These are phyloP conservation scores for Exophiala viscosa DNA, from an alignment of 2,329 filamentous ascomycete species.

Conservation along the genomic window DNA sequence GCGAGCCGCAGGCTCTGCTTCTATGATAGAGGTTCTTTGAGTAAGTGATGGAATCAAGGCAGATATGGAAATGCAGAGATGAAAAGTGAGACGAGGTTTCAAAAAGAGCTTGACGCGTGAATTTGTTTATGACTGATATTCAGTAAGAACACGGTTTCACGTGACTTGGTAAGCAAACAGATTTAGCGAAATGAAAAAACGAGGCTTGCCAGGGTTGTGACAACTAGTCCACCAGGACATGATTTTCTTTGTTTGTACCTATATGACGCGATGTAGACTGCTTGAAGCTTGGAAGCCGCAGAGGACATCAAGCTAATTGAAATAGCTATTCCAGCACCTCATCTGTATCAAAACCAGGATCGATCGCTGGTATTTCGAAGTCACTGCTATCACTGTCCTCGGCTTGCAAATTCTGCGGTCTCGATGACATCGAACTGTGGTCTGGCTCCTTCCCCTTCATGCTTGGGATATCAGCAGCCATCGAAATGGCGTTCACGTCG, in stretches of 20 bases:
- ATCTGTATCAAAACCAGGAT: slow-evolving; percentile 46
- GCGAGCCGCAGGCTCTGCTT: not conserved
- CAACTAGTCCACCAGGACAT: not conserved
- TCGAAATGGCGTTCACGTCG: not conserved
- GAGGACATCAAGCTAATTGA: slow-evolving; percentile 19
- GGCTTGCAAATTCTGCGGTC: not conserved
- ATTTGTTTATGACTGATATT: not conserved
- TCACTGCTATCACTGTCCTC: slow-evolving; percentile 41
- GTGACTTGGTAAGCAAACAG: not conserved
- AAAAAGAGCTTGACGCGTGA: slow-evolving; percentile 1
- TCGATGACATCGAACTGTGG: not conserved
- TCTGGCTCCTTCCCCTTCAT: not conserved
- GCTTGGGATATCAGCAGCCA: slow-evolving; percentile 3
- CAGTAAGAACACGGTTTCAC: not conserved
- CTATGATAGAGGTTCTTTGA: not conserved
- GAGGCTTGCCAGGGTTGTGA: not conserved
- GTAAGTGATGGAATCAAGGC: not conserved
- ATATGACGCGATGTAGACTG: not conserved
- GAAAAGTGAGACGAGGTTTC: not conserved
- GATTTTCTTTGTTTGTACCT: not conserved
- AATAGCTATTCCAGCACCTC: slow-evolving; percentile 32
- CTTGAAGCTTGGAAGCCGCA: not conserved
- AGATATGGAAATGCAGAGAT: not conserved
- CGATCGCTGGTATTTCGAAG: slow-evolving; percentile 48
- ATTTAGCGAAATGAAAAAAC: not conserved